Evolutionary conservation across 148 eudicot genomes (phyloP).

Genomic region (Camellia sinensis): DNA sequence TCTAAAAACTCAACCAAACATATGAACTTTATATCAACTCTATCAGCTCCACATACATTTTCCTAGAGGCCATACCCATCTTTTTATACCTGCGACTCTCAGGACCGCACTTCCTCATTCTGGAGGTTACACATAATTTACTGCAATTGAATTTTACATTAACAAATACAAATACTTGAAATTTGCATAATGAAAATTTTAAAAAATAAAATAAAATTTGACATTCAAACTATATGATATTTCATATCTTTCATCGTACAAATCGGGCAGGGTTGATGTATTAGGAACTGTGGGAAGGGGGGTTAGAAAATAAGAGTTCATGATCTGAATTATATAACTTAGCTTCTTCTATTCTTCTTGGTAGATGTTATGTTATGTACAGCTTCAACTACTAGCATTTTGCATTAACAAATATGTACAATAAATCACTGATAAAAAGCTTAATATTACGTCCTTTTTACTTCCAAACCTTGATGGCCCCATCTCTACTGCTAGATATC

Average conservation of each 20-base stretch:
- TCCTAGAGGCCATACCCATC: too few relatives aligned
- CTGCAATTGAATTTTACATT: not conserved
- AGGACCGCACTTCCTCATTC: too few relatives aligned
- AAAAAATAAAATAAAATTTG: not conserved
- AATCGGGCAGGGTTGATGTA: not conserved
- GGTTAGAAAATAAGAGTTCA: not conserved
- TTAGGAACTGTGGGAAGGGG: not conserved
- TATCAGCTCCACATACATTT: too few relatives aligned
- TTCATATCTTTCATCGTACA: too few relatives aligned
- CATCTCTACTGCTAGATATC: conserved; percentile 91
- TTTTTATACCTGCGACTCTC: too few relatives aligned
- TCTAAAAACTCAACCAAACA: too few relatives aligned
- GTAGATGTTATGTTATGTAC: conserved; percentile 18
- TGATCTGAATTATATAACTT: not conserved
- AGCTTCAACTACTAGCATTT: conserved; percentile 5
- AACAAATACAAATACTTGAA: not conserved
- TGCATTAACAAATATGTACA: conserved; percentile 27
- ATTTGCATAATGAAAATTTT: not conserved
- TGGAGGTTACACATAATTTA: too few relatives aligned
- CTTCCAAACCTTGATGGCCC: conserved; percentile 97
- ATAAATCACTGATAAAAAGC: not conserved
- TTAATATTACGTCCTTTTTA: conserved; percentile 23
- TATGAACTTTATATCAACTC: too few relatives aligned
- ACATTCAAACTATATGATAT: not conserved
- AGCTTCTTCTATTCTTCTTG: not conserved